These are phyloP conservation scores for Pseudotsuga menziesii DNA, from an alignment of 75 land plant species.

Conservation along the genomic window DNA sequence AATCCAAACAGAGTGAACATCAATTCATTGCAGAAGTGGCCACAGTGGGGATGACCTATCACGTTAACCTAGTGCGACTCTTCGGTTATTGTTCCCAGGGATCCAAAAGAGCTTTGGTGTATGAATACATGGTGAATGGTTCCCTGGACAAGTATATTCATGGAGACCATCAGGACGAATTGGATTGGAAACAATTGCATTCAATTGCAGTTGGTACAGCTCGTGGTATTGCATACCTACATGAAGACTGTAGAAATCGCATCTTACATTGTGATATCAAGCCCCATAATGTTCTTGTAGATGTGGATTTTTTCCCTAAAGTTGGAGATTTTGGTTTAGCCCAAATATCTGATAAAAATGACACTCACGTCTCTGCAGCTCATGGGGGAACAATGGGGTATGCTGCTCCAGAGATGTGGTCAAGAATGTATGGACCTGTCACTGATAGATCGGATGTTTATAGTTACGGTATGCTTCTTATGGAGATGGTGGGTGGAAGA, in stretches of 20 bases:
- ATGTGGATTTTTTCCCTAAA: slow-evolving; percentile 70
- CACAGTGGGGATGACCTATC: slow-evolving; percentile 79
- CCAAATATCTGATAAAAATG: slow-evolving; percentile 40
- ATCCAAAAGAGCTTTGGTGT: slow-evolving; percentile 60
- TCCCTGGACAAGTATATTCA: slow-evolving; percentile 67
- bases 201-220: slow-evolving; percentile 81
- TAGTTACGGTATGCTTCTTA: slow-evolving; percentile 81
- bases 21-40: slow-evolving; percentile 85
- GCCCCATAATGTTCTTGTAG: slow-evolving; percentile 92
- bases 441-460: slow-evolving; percentile 80
- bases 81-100: slow-evolving; percentile 83
- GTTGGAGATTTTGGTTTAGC: slow-evolving; percentile 90
- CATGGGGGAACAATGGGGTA: slow-evolving; percentile 72
- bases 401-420: slow-evolving; percentile 84
- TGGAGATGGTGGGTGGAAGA: slow-evolving; percentile 81
- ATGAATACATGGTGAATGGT: slow-evolving; percentile 78
- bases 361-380: slow-evolving; percentile 26
- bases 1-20: slow-evolving; percentile 78
- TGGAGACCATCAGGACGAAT: slow-evolving; percentile 12
- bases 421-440: slow-evolving; percentile 42
- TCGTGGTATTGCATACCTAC: slow-evolving; percentile 84
- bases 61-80: slow-evolving; percentile 74
- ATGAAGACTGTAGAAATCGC: slow-evolving; percentile 83
- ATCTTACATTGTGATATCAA: slow-evolving; percentile 96
- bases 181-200: slow-evolving; percentile 66